Percentiles rank a stretch among this genome's conserved stretches.
These are phyloP conservation scores for Calonectria crousiana DNA, from an alignment of 2,329 filamentous ascomycete genomes.

Conservation along the genomic window DNA sequence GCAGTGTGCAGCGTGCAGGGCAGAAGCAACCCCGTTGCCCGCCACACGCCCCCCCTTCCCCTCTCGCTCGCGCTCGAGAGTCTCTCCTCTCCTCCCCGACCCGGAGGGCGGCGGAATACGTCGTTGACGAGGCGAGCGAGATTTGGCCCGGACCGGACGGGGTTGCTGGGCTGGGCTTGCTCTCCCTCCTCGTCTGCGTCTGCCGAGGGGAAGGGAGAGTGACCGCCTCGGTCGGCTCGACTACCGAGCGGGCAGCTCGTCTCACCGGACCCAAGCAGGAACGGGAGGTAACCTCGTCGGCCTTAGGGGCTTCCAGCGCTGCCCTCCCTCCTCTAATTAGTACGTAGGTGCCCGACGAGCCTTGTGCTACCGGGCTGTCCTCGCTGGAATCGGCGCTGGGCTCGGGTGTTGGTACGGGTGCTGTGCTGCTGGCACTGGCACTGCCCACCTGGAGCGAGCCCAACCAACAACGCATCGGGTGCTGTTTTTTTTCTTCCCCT, in stretches of 20 bases:
- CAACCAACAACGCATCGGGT: slow-evolving; percentile 9
- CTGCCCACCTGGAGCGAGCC: slow-evolving; percentile 8
- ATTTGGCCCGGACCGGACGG: slow-evolving; percentile 17
- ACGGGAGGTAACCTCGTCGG: slow-evolving; percentile 6
- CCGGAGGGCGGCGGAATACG: slow-evolving; percentile 5
- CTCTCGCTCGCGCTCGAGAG: neutral
- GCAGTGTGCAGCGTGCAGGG: neutral
- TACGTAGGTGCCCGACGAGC: slow-evolving; percentile 12
- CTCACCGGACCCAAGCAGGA: neutral
- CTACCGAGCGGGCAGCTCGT: slow-evolving; percentile 1
- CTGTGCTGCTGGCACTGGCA: neutral
- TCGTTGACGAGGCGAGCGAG: slow-evolving; percentile 21
- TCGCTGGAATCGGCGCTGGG: neutral
- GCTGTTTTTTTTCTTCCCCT: neutral
- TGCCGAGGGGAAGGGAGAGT: slow-evolving; percentile 12
- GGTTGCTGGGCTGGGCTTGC: slow-evolving; percentile 14
- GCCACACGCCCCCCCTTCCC: neutral
- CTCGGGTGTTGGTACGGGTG: neutral
- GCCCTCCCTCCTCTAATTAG: neutral
- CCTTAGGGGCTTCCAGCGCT: slow-evolving; percentile 8
- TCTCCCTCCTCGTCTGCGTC: neutral
- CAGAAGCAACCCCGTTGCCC: neutral
- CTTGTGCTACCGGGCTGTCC: slow-evolving; percentile 9
- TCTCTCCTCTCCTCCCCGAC: slow-evolving; percentile 1
- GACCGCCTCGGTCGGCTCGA: slow-evolving; percentile 6